phyloP scores from a whole-genome alignment of 768 basidiomycete species.

The Lactifluus hygrophoroides region DNA sequence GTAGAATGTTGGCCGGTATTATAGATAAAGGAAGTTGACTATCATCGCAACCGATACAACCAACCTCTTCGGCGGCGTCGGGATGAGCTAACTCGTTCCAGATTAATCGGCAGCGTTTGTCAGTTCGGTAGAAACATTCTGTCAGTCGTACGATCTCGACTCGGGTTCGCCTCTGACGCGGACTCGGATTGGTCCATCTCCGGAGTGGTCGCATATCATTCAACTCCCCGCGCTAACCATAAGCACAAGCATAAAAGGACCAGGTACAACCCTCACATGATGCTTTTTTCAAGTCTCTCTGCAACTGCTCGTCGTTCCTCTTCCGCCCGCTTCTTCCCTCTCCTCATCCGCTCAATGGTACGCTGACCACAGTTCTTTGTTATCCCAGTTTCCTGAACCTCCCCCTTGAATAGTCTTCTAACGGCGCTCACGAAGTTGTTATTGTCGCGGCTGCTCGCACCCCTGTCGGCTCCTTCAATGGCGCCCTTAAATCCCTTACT shows the following conservation, averaged over 20 bases:
- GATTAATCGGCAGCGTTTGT: slow-evolving; percentile 14
- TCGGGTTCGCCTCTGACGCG: slow-evolving; percentile 13
- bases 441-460: slow-evolving; percentile 93
- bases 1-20: neutral
- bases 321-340: slow-evolving; percentile 26
- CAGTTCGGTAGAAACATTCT: neutral
- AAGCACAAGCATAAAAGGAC: neutral
- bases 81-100: neutral
- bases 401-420: slow-evolving; percentile 25
- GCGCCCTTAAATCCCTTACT: slow-evolving; percentile 77
- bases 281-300: slow-evolving; percentile 28
- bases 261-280: neutral
- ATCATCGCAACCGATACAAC: too few species aligned
- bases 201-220: slow-evolving; percentile 18
- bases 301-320: slow-evolving; percentile 33
- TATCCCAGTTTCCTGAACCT: neutral
- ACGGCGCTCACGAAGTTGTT: slow-evolving; percentile 67
- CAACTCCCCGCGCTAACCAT: neutral
- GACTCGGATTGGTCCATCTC: slow-evolving; percentile 21
- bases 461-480: slow-evolving; percentile 89
- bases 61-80: too few species aligned
- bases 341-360: slow-evolving; percentile 26
- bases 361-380: neutral
- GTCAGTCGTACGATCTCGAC: slow-evolving; percentile 17
- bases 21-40: neutral